phyloP scores from a whole-genome alignment of 495 filamentous ascomycete genomes.

The Thermothielavioides terrestris region DNA sequence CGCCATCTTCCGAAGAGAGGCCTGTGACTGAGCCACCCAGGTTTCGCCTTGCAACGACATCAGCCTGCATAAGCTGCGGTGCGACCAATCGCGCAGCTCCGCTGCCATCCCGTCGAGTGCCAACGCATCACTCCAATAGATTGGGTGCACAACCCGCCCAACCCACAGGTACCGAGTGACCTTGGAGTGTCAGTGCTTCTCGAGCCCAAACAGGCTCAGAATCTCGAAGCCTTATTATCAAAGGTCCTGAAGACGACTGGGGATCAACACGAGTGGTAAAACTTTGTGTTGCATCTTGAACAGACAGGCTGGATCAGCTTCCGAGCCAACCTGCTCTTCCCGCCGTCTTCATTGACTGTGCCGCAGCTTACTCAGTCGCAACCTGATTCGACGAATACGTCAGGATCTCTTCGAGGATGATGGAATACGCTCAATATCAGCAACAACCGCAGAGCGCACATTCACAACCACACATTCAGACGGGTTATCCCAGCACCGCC shows the following conservation, averaged over 20 bases:
- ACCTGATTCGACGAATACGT: slow-evolving; percentile 15
- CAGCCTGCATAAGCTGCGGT: slow-evolving; percentile 52
- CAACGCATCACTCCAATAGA: slow-evolving; percentile 54
- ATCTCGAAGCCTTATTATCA: slow-evolving; percentile 25
- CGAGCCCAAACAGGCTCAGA: slow-evolving; percentile 28
- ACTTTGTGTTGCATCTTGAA: slow-evolving; percentile 5
- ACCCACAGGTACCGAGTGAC: slow-evolving; percentile 42
- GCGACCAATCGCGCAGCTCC: slow-evolving; percentile 45
- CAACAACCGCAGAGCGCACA: slow-evolving; percentile 51
- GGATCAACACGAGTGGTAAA: slow-evolving; percentile 16
- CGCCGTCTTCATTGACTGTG: neutral
- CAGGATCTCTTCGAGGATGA: slow-evolving; percentile 39
- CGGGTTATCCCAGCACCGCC: slow-evolving; percentile 45
- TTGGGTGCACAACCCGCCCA: slow-evolving; percentile 45
- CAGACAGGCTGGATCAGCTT: slow-evolving; percentile 10
- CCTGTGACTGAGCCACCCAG: slow-evolving; percentile 36
- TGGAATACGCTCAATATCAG: slow-evolving; percentile 64
- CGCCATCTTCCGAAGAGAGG: slow-evolving; percentile 24
- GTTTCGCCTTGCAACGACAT: slow-evolving; percentile 45
- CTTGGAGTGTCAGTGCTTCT: slow-evolving; percentile 34
- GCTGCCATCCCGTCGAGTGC: slow-evolving; percentile 41
- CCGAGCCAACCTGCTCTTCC: neutral
- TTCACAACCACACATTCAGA: slow-evolving; percentile 33
- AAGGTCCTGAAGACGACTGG: slow-evolving; percentile 11
- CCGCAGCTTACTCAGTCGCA: slow-evolving; percentile 13